Evolutionary conservation across 2,329 filamentous ascomycete species (phyloP).

Genomic region (Nigrospora sphaerica): DNA sequence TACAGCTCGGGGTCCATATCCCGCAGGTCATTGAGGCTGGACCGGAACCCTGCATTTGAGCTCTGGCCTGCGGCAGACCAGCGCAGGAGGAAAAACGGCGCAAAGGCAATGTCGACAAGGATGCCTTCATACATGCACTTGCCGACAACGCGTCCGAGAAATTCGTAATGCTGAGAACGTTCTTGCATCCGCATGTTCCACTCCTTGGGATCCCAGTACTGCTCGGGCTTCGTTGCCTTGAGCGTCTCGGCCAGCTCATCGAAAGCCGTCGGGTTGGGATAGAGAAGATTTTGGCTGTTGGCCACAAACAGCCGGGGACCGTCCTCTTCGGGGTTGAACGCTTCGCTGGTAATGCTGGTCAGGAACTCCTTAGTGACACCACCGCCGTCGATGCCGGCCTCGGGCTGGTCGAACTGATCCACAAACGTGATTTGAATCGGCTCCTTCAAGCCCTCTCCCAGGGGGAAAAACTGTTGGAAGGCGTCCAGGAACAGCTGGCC

Average conservation of each 20-base stretch:
- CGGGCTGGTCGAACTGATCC: constrained; percentile 76
- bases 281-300: constrained; percentile 80
- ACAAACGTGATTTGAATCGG: constrained; percentile 96
- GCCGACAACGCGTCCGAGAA: constrained; percentile 84
- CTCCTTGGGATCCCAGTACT: constrained; percentile 37
- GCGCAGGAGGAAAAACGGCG: constrained; percentile 91
- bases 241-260: constrained; percentile 61
- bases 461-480: constrained; percentile 70
- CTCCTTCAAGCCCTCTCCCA: constrained; percentile 82
- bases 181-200: constrained; percentile 52
- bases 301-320: constrained; percentile 65
- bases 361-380: constrained; percentile 97
- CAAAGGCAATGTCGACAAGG: constrained; percentile 85
- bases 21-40: constrained; percentile 89
- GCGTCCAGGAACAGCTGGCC: constrained; percentile 81
- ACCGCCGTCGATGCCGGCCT: constrained; percentile 93
- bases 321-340: constrained; percentile 50
- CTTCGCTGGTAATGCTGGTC: constrained; percentile 78
- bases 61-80: constrained; percentile 72
- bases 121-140: constrained; percentile 98
- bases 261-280: constrained; percentile 74
- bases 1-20: constrained; percentile 90
- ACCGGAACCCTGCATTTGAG: constrained; percentile 60
- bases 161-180: constrained; percentile 74
- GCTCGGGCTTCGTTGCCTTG: constrained; percentile 36